Evolutionary conservation across 371 early-diverging fungal species (phyloP).

Genomic region (Rhizopus stolonifer): DNA sequence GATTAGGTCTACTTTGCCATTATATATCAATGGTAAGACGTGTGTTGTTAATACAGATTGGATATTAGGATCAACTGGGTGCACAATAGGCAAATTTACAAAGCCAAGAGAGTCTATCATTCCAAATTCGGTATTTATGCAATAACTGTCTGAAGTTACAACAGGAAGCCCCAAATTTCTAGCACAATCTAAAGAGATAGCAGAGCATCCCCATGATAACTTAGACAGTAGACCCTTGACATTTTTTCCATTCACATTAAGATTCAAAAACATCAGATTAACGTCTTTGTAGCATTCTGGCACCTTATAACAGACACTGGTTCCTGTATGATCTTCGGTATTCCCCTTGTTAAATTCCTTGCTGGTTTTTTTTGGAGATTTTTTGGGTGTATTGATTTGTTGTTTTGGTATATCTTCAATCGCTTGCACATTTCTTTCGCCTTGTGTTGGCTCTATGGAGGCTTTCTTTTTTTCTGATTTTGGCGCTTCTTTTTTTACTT

Average conservation of each 20-base stretch:
- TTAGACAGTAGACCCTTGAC: conserved; percentile 28
- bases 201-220: conserved; percentile 29
- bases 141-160: conserved; percentile 2
- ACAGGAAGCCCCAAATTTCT: conserved; percentile 13
- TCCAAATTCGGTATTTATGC: conserved; percentile 30
- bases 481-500: neutral
- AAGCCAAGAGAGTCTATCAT: conserved; percentile 20
- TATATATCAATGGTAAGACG: conserved; percentile 29
- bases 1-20: conserved; percentile 30
- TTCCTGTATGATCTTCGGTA: neutral
- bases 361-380: neutral
- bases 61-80: conserved; percentile 16
- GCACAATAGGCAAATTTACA: conserved; percentile 16
- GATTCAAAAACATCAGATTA: conserved; percentile 24
- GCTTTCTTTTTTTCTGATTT: neutral
- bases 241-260: conserved; percentile 16
- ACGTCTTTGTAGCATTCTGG: conserved; percentile 18
- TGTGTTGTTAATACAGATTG: conserved; percentile 18
- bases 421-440: neutral
- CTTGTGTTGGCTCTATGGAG: neutral
- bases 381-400: neutral
- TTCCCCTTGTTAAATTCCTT: neutral
- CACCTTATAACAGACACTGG: conserved; percentile 14
- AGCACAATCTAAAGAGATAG: conserved; percentile 23
- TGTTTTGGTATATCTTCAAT: neutral